Percentiles rank a stretch among this genome's conserved stretches.
Evolutionary conservation across 2,329 filamentous ascomycete genomes (phyloP).

Genomic region (Cercospora sp.): DNA sequence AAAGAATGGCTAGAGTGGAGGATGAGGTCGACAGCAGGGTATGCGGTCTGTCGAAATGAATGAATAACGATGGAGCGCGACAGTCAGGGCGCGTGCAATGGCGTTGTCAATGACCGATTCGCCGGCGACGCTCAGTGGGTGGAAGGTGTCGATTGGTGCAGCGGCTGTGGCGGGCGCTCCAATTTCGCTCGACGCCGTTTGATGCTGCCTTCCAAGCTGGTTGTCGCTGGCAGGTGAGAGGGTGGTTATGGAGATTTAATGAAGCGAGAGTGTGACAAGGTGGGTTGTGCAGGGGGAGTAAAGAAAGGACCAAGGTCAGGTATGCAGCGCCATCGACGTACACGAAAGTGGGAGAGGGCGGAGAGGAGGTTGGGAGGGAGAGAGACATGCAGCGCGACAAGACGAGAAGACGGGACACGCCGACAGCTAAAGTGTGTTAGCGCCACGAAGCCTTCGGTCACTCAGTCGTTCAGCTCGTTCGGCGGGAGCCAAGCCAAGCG

Average conservation of each 20-base stretch:
- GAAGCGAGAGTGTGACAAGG: conserved; percentile 1
- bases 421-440: background rate
- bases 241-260: background rate
- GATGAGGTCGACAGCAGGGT: background rate
- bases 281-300: conserved; percentile 5
- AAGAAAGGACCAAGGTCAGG: conserved; percentile 8
- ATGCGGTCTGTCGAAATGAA: background rate
- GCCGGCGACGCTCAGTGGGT: background rate
- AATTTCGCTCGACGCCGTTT: conserved; percentile 3
- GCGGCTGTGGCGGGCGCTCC: conserved; percentile 12
- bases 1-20: background rate
- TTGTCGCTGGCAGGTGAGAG: background rate
- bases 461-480: conserved; percentile 1
- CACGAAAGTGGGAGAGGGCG: conserved; percentile 1
- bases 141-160: background rate
- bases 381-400: background rate
- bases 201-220: background rate
- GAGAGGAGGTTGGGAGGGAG: conserved; percentile 1
- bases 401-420: background rate
- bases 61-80: background rate
- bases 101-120: conserved; percentile 1
- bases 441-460: background rate
- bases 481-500: background rate
- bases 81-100: background rate
- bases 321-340: conserved; percentile 2